Evolutionary conservation across 306 rosid genomes (phyloP), one percentile per base, ranked within the genome.

Genomic region (Ochetophila trinervis): DNA sequence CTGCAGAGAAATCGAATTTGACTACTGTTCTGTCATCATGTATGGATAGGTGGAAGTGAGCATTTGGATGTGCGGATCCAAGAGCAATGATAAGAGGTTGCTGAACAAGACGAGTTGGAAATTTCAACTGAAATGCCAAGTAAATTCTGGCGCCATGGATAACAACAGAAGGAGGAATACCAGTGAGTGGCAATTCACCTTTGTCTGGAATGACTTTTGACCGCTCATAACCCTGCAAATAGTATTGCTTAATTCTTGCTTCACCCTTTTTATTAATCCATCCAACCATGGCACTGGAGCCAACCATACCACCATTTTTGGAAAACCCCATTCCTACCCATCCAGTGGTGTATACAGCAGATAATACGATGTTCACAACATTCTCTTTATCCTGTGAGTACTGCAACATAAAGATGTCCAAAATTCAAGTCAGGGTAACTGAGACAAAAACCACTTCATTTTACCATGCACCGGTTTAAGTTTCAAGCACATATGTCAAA

Each of bases 251-350:
- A n/a, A 86, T 78, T 73, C 82, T 94, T 61, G 96, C 88, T 73
- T 83, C 87, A 19, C 99, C 99, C 72, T 86, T 89, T 66, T 73
- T 94, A 18, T 78, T 88, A 7, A 90, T 57, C 97, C 97, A 94
- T 40, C 96, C 99, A 71, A 80, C 99, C 82, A 94, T 86, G 34
- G 97, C 97, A 86, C 99, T 94, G 5, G 99, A 90, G 53, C 99
- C 99, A 66, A 85, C 90, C 99, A 94, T 94, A 85, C 61, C 74
- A 0, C 97, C 96, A 78, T 90, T 87, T 76, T 52, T 86, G 0
- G 99, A 94, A 73, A 90, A 94, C 65, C 95, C 99, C 42, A 94
- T 79, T 54, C 99, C 99, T 24, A 90, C 96, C 99, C 99, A 94
- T 15, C 99, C 99, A 45, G 86, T 74, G 2, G 96, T 90, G 87